Percentiles rank a stretch among this genome's conserved stretches.
phyloP scores from a whole-genome alignment of 805 yeast species.

The Cyberlindnera euphorbiiphila region DNA sequence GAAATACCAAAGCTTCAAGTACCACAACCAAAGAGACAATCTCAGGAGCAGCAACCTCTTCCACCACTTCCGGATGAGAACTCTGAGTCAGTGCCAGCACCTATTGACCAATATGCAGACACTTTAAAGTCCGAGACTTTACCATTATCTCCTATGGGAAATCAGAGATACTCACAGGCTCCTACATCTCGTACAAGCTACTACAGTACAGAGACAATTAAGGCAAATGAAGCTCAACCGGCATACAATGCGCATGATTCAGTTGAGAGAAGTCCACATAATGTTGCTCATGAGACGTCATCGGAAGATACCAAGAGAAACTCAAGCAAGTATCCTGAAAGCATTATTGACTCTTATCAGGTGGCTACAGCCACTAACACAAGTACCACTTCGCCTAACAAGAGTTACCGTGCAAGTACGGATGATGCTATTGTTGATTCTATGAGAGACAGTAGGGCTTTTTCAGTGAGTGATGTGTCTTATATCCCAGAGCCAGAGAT shows the following conservation, averaged over 20 bases:
- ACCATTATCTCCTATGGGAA: background rate
- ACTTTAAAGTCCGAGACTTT: background rate
- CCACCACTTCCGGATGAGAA: too few relatives aligned
- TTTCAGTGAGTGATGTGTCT: conserved; percentile 13
- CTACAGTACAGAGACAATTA: conserved; percentile 11
- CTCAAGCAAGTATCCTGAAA: conserved; percentile 22
- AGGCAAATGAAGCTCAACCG: conserved; percentile 12
- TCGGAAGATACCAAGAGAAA: conserved; percentile 1
- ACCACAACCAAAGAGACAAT: conserved; percentile 12
- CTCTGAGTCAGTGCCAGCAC: too few relatives aligned
- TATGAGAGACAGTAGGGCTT: conserved; percentile 7
- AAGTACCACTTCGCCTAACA: conserved; percentile 10
- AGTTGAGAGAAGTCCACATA: too few relatives aligned
- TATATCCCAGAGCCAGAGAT: conserved; percentile 23
- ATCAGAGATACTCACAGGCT: conserved; percentile 10
- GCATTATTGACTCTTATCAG: conserved; percentile 25
- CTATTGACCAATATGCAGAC: conserved; percentile 1
- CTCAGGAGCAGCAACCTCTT: conserved; percentile 4
- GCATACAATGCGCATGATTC: too few relatives aligned
- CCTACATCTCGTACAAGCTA: conserved; percentile 10
- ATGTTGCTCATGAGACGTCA: conserved; percentile 13
- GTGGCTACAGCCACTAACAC: too few relatives aligned
- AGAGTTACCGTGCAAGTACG: conserved; percentile 4
- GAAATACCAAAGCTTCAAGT: conserved; percentile 10
- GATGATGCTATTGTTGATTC: conserved; percentile 11